Percentiles rank a stretch among this genome's conserved stretches.
phyloP scores from a whole-genome alignment of 140 eudicot species.

The Ambrosia hybrid region DNA sequence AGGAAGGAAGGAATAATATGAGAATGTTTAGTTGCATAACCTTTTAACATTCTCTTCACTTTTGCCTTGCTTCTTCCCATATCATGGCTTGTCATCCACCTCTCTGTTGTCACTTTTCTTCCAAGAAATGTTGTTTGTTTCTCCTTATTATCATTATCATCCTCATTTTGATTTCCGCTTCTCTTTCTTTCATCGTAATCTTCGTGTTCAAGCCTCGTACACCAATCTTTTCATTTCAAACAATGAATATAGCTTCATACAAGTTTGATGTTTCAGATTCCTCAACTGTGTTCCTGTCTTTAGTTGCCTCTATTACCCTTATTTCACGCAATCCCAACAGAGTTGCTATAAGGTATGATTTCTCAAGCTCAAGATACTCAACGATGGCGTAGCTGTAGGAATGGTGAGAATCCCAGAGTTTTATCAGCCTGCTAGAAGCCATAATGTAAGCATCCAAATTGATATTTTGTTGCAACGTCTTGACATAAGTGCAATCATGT shows the following conservation, averaged over 20 bases:
- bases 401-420: conserved; percentile 51
- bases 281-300: conserved; percentile 38
- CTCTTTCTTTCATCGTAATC: conserved; percentile 29
- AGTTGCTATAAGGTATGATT: conserved; percentile 45
- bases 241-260: conserved; percentile 45
- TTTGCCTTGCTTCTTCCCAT: conserved; percentile 11
- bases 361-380: conserved; percentile 41
- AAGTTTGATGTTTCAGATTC: conserved; percentile 38
- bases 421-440: conserved; percentile 64
- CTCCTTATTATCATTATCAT: conserved; percentile 24
- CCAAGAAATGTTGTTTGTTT: conserved; percentile 42
- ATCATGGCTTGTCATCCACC: conserved; percentile 6
- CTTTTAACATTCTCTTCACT: conserved; percentile 5
- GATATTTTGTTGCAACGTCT: conserved; percentile 33
- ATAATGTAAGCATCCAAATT: conserved; percentile 46
- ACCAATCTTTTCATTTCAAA: conserved; percentile 47
- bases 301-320: conserved; percentile 43
- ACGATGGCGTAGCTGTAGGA: conserved; percentile 49
- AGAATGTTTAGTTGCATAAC: conserved; percentile 37
- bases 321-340: conserved; percentile 55
- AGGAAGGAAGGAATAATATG: conserved; percentile 69
- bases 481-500: conserved; percentile 39
- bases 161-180: conserved; percentile 21
- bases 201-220: conserved; percentile 54
- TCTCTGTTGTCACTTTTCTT: conserved; percentile 24